Percentiles rank a stretch among this genome's conserved stretches.
Conservation (phyloP, 2,329 filamentous ascomycete genomes). For the Teratosphaeria zuluensis region DNA sequence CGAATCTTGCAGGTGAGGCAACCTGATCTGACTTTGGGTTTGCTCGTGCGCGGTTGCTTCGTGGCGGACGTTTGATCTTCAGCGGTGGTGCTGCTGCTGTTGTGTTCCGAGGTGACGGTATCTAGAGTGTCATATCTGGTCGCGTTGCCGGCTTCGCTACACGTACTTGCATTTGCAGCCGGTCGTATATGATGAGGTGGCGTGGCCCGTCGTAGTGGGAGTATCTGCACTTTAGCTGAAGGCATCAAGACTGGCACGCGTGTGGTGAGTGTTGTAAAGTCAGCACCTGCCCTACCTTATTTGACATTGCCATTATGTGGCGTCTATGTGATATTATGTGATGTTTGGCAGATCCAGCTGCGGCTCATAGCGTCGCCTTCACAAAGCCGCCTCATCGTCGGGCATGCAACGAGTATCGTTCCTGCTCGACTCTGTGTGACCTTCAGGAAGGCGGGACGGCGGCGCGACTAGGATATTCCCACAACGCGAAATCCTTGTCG, state of each 20-base stretch:
- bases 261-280: no score
- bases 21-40: slow-evolving; percentile 4
- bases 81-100: neutral
- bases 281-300: no score
- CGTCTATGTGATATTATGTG: neutral
- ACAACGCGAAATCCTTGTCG: neutral
- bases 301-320: no score
- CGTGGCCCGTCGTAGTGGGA: no score
- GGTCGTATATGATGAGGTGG: no score
- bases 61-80: neutral
- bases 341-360: neutral
- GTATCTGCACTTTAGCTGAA: no score
- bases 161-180: no score
- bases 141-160: no score
- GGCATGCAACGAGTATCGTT: neutral
- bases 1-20: slow-evolving; percentile 7
- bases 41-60: slow-evolving; percentile 1
- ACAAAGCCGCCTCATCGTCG: neutral
- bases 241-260: no score
- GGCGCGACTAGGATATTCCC: neutral
- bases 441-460: neutral
- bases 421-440: no score
- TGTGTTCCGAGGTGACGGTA: neutral
- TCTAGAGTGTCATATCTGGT: no score
- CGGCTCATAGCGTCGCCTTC: neutral